Base-by-base conservation (phyloP, 2,329 filamentous ascomycete species). In the Fusarium sp. region DNA sequence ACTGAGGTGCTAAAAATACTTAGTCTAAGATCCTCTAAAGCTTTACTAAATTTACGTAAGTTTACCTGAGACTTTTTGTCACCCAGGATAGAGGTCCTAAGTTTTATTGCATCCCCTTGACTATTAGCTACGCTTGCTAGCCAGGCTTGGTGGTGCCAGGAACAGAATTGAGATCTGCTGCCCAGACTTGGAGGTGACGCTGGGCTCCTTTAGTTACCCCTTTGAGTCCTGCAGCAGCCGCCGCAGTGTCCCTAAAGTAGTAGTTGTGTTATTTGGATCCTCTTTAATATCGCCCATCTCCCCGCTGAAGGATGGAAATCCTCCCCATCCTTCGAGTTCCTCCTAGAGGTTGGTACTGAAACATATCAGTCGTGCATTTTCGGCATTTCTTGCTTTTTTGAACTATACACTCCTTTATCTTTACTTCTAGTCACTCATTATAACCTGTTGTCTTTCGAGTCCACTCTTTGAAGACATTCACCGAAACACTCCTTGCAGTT, bases 381-480 rank as follows among this genome's bases (percentile, higher is more conserved):
- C 36, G 34, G 48, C 52, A 61, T 50, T 61, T 51, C 42, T 73
- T 75, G 60, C 62, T 65, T 68, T 50, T 13, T 48, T 51, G 32
- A 59, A 67, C 65, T 55, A 60, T 65, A 52, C 76, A 71, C 69
- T 78, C 76, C 77, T 78, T 74, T 51, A 67, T 65, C 62, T 66
- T 66, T 72, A 66, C 36, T 76, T 55, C 63, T 39, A 65, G 64
- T 70, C 56, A 59, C 48, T 76, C 64, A 38, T 73, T 70, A 67
- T 63, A 66, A 66, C 47, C 67, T 57, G 44, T 61, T 68, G 64
- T 70, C 62, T 38, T 30, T 59, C 48, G 51, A 50, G 36, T 62
- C 58, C 54, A 75, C 55, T 62, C 58, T 70, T 72, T 56, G 42
- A 62, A 70, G 51, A 68, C 69, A 62, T 66, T 38, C 72, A 64